These are phyloP conservation scores for Kondoa subrosea DNA, from an alignment of 768 basidiomycete genomes.

Conservation along the genomic window DNA sequence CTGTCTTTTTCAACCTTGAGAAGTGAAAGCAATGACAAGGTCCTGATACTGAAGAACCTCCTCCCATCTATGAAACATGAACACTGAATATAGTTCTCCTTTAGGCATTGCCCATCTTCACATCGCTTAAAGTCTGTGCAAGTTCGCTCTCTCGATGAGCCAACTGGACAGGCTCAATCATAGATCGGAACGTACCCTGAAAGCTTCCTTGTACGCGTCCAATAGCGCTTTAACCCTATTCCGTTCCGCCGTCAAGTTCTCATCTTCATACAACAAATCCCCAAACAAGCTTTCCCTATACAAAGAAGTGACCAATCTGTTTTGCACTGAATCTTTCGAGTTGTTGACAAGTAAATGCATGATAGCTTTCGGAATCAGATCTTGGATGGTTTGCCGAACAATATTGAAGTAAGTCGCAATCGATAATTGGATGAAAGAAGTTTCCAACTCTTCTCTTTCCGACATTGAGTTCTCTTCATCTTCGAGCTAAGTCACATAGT, in stretches of 20 bases:
- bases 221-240: constrained; percentile 81
- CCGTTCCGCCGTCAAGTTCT: constrained; percentile 81
- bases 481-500: not conserved
- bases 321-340: constrained; percentile 92
- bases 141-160: not conserved
- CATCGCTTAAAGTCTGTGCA: not conserved
- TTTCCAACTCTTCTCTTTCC: constrained; percentile 75
- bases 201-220: constrained; percentile 70
- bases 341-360: constrained; percentile 65
- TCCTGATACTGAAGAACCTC: too few species aligned
- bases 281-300: constrained; percentile 89
- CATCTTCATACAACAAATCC: constrained; percentile 86
- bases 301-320: constrained; percentile 76
- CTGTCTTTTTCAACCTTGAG: too few species aligned
- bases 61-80: too few species aligned
- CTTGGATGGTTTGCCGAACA: constrained; percentile 89
- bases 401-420: constrained; percentile 93
- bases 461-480: not conserved
- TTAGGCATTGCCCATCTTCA: too few species aligned
- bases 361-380: constrained; percentile 71
- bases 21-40: too few species aligned
- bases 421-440: constrained; percentile 76
- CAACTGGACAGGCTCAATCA: not conserved
- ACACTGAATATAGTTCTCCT: too few species aligned
- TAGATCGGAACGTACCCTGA: constrained; percentile 18